Base-by-base conservation (phyloP, 2,329 filamentous ascomycete genomes). In the Lecanoromycetidae sp. region DNA sequence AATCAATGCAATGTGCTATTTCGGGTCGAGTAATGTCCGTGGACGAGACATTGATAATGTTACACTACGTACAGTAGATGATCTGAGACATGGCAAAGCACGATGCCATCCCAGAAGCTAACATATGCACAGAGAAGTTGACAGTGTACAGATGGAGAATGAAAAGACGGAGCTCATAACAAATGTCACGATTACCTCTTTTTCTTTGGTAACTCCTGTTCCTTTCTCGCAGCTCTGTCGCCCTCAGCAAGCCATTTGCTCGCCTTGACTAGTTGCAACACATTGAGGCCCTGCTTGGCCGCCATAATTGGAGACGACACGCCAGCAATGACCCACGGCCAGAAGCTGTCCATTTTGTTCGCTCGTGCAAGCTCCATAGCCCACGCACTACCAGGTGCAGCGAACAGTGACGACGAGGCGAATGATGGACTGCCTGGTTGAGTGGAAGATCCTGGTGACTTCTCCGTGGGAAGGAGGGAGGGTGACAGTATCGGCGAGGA, bases 231-330 rank as follows among this genome's bases (percentile, higher is more conserved):
- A 57, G 77, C 73, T 29, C 83, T 65, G 58, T 98, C 91, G n/a
- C 87, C 87, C 66, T 96, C 88, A 0, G 87, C 91, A 32, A 98
- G 73, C 81, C 86, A 93, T 60, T 79, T 80, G 66, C 87, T 88
- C 5, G 91, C 91, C 66, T 95, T 94, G 60, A 94, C 77, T 57
- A 98, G 75, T 71, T 98, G 91, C 39, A 96, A 76, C 42, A 95
- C 74, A 60, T 98, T 98, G 72, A 96, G 86, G 59, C 84, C 74
- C 63, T 98, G 91, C 75, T 98, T 98, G 57, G 80, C 74, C 20
- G 79, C 70, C 88, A 96, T 96, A 62, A 95, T 72, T 10, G 88
- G 88, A 56, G 83, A 79, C 58, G 84, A 88, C 57, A 93, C 67
- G 22, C 78, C 77, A 36, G 85, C 84, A 54, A 96, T 74, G 41